Conservation (phyloP, 2,329 filamentous ascomycete species). For the Clarireedia paspali region DNA sequence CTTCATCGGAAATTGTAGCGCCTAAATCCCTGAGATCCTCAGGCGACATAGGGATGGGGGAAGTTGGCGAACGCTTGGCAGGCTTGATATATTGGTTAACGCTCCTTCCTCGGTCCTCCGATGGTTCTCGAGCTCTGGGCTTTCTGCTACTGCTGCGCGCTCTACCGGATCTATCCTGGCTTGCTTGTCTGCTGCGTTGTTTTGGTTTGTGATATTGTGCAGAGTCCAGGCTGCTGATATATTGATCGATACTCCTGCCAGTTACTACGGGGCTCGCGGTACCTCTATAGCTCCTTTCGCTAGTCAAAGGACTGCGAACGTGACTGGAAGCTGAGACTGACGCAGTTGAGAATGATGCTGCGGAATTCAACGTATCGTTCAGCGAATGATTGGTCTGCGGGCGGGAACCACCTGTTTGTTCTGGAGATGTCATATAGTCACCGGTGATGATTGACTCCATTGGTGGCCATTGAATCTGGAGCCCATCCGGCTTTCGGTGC, state of each 20-base stretch:
- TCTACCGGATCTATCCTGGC: slow-evolving; percentile 33
- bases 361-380: slow-evolving; percentile 27
- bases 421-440: slow-evolving; percentile 48
- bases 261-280: slow-evolving; percentile 48
- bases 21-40: slow-evolving; percentile 67
- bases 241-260: slow-evolving; percentile 67
- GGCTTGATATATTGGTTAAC: slow-evolving; percentile 54
- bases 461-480: slow-evolving; percentile 55
- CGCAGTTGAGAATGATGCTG: slow-evolving; percentile 40
- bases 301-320: slow-evolving; percentile 29
- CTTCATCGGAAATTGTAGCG: slow-evolving; percentile 28
- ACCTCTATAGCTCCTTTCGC: slow-evolving; percentile 41
- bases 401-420: slow-evolving; percentile 44
- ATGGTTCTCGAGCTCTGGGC: slow-evolving; percentile 48
- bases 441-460: slow-evolving; percentile 42
- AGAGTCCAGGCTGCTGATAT: slow-evolving; percentile 78
- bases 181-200: slow-evolving; percentile 39
- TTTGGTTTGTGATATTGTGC: slow-evolving; percentile 56
- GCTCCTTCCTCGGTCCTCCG: slow-evolving; percentile 63
- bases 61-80: slow-evolving; percentile 81
- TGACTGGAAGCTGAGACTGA: slow-evolving; percentile 47
- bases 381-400: slow-evolving; percentile 11
- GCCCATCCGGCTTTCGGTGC: slow-evolving; percentile 68
- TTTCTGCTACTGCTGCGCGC: slow-evolving; percentile 43
- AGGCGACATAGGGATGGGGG: slow-evolving; percentile 88